Evolutionary conservation across 768 basidiomycete species (phyloP).

Genomic region (Gymnopilus junonius): DNA sequence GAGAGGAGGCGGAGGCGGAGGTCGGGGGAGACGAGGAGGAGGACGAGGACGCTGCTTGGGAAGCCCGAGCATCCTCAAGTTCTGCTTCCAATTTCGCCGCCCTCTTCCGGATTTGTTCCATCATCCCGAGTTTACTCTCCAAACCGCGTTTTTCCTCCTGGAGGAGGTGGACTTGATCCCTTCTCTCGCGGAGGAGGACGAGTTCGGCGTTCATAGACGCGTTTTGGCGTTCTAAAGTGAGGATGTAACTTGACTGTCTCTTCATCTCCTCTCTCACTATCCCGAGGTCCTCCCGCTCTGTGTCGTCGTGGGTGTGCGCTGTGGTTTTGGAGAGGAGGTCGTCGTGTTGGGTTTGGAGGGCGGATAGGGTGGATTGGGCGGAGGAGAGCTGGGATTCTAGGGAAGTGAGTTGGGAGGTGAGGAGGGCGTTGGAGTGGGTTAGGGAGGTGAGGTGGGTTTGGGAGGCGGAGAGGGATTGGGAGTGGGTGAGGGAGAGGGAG

Average conservation of each 20-base stretch:
- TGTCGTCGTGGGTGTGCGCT: slow-evolving; percentile 25
- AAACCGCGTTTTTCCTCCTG: slow-evolving; percentile 74
- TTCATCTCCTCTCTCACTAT: slow-evolving; percentile 72
- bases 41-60: slow-evolving; percentile 24
- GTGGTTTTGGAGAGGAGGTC: slow-evolving; percentile 48
- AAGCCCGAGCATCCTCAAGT: slow-evolving; percentile 60
- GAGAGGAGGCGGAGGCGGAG: slow-evolving; percentile 44
- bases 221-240: slow-evolving; percentile 63
- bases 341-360: slow-evolving; percentile 53
- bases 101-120: slow-evolving; percentile 60
- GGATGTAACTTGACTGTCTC: slow-evolving; percentile 65
- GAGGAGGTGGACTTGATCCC: slow-evolving; percentile 69
- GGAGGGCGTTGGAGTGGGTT: slow-evolving; percentile 44
- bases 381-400: slow-evolving; percentile 38
- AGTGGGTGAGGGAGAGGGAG: slow-evolving; percentile 47
- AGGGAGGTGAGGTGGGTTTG: slow-evolving; percentile 55
- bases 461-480: slow-evolving; percentile 54
- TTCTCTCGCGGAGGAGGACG: slow-evolving; percentile 52
- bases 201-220: slow-evolving; percentile 59
- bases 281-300: slow-evolving; percentile 59
- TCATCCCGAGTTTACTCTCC: slow-evolving; percentile 51
- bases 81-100: slow-evolving; percentile 66
- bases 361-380: slow-evolving; percentile 43
- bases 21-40: slow-evolving; percentile 41
- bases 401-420: slow-evolving; percentile 48